Evolutionary conservation across 2,329 filamentous ascomycete species (phyloP), one percentile per base, ranked within the genome.

Genomic region (Ambrosiella cleistominuta): DNA sequence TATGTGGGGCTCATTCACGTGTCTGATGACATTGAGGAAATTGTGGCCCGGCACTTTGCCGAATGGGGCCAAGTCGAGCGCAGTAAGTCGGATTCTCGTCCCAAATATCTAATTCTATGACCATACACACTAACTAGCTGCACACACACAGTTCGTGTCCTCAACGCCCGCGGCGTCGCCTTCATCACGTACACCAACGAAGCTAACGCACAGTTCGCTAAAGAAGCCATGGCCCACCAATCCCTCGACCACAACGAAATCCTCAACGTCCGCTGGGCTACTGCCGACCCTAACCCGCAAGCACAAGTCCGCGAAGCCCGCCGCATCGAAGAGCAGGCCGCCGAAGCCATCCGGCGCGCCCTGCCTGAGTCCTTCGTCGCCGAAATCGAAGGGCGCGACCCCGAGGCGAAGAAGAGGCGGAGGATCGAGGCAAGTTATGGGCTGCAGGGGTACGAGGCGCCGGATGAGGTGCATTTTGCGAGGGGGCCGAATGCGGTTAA

Each of bases 21-120:
- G 40, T 91, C 85, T 11, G 93, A 97, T 69, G 91, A 97, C 66
- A 96, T 97, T 62, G 91, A 98, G 68, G 93, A 98, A 71, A 81
- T 97, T 40, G 91, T 97, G 5, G 84, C 91, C 37, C 78, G 94
- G 12, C 93, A 98, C 71, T 96, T 97, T 68, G 85, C 88, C 27
- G 93, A 98, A 77, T 98, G 90, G 90, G 93, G 93, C 0, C 86
- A 90, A 65, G 75, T 98, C 54, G 91, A 97, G 68, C 80, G 93
- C 50, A 83, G 71, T 74, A 67, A 63, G 71, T 67, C 35, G 7
- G n/a, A 47, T 67, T 27, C n/a, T 8, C 13, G 3, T 40, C 3
- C 19, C 3, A 7, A n/a, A 45, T 15, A 5, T 38, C 57, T 60
- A 57, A 42, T 44, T 11, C 35, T 7, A 27, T 44, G 17, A 35